Conservation (phyloP, 257 asterid genomes). For the Eucommia ulmoides region DNA sequence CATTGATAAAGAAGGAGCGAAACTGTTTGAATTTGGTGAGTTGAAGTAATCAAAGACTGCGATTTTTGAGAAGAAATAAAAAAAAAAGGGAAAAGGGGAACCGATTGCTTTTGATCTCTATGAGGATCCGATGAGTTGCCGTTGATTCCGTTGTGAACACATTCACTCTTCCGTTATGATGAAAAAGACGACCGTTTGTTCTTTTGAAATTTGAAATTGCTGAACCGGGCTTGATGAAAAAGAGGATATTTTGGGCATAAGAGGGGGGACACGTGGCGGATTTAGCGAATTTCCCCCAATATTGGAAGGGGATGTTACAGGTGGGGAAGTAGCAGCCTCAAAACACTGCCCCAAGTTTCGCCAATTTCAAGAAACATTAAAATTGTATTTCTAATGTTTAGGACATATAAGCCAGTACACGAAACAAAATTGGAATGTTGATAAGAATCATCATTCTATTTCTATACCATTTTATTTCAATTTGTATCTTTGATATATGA, state of each 20-base stretch:
- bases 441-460: too few relatives aligned
- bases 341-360: too few relatives aligned
- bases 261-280: neutral
- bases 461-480: too few relatives aligned
- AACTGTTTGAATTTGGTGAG: slow-evolving; percentile 30
- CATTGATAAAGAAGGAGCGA: slow-evolving; percentile 35
- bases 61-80: neutral
- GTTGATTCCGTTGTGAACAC: neutral
- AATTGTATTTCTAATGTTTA: too few relatives aligned
- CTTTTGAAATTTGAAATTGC: slow-evolving; percentile 15
- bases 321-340: too few relatives aligned
- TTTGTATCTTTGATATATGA: too few relatives aligned
- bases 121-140: neutral
- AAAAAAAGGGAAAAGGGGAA: neutral
- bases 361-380: too few relatives aligned
- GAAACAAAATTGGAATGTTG: too few relatives aligned
- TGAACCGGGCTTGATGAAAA: slow-evolving; percentile 5
- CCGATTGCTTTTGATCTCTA: slow-evolving; percentile 9
- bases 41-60: slow-evolving; percentile 12
- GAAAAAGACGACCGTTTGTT: slow-evolving; percentile 10
- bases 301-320: neutral
- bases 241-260: neutral
- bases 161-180: slow-evolving; percentile 2
- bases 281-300: neutral
- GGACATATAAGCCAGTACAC: too few relatives aligned